Evolutionary conservation across 805 yeast genomes (phyloP).

Genomic region (Suhomyces xylopsoci): DNA sequence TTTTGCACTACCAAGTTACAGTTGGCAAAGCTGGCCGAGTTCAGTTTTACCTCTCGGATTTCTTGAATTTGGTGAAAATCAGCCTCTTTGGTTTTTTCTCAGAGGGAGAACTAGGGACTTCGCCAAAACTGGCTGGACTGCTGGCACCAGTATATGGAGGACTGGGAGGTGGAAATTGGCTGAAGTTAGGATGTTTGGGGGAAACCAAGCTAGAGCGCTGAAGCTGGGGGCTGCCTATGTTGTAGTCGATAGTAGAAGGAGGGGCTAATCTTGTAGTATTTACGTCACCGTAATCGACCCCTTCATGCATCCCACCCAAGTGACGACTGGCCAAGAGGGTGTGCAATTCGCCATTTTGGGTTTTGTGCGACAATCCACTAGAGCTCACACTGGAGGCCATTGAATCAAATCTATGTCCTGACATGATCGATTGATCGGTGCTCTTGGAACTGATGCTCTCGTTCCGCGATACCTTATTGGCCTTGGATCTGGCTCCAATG

Average conservation of each 20-base stretch:
- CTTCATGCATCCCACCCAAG: neutral
- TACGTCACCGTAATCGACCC: neutral
- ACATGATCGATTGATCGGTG: conserved; percentile 5
- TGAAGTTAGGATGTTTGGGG: neutral
- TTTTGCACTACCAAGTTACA: neutral
- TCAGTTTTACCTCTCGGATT: neutral
- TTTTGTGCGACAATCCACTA: neutral
- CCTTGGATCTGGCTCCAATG: neutral
- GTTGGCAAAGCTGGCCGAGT: neutral
- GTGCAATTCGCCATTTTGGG: neutral
- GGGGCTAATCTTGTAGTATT: neutral
- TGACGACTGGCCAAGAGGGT: neutral
- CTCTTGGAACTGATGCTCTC: conserved; percentile 6
- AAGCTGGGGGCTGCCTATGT: neutral
- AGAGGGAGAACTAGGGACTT: neutral
- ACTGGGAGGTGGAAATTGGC: neutral
- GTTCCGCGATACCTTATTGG: neutral
- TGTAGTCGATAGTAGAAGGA: neutral
- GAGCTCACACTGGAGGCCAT: conserved; percentile 4
- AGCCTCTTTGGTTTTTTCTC: conserved; percentile 3
- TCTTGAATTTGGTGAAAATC: conserved; percentile 6
- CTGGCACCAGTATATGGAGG: neutral
- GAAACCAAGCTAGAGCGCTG: neutral
- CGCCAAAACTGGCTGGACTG: neutral
- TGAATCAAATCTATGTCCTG: conserved; percentile 2